phyloP scores from a whole-genome alignment of 768 basidiomycete species.

The Boletus subcaerulescens region DNA sequence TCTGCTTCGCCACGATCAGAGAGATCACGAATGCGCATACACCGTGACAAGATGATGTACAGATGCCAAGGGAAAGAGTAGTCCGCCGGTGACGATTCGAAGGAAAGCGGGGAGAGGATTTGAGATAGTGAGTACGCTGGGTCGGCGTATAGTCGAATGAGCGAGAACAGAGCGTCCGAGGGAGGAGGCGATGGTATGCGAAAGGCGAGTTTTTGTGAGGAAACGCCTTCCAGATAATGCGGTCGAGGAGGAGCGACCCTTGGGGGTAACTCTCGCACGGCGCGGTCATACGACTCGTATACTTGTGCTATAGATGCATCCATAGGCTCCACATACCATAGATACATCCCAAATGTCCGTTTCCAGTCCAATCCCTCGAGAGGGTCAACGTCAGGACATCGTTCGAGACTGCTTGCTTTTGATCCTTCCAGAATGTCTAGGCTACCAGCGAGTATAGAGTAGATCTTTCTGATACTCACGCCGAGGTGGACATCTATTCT shows the following conservation, averaged over 20 bases:
- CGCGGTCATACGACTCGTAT: constrained; percentile 56
- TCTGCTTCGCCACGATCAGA: constrained; percentile 68
- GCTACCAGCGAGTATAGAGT: constrained; percentile 80
- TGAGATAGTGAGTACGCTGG: constrained; percentile 67
- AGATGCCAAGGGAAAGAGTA: constrained; percentile 89
- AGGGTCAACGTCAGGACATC: constrained; percentile 57
- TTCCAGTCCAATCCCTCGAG: constrained; percentile 89
- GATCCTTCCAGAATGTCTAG: constrained; percentile 56
- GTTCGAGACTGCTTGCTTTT: constrained; percentile 48
- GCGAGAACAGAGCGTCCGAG: constrained; percentile 75
- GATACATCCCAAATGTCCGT: constrained; percentile 80
- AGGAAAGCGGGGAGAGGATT: constrained; percentile 70
- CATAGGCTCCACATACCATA: constrained; percentile 84
- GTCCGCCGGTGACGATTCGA: constrained; percentile 72
- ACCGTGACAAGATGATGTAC: constrained; percentile 82
- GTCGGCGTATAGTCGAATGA: constrained; percentile 77
- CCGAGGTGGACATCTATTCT: constrained; percentile 66
- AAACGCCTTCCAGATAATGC: constrained; percentile 46
- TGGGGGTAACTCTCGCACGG: constrained; percentile 35
- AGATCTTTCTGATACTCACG: constrained; percentile 70
- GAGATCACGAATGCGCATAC: constrained; percentile 81
- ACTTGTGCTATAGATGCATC: constrained; percentile 69
- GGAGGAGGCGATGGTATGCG: constrained; percentile 43
- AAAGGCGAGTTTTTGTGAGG: constrained; percentile 32
- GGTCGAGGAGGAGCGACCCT: constrained; percentile 55